Evolutionary conservation across 371 early-diverging fungal genomes (phyloP).

Genomic region (Mucor plumbeus): DNA sequence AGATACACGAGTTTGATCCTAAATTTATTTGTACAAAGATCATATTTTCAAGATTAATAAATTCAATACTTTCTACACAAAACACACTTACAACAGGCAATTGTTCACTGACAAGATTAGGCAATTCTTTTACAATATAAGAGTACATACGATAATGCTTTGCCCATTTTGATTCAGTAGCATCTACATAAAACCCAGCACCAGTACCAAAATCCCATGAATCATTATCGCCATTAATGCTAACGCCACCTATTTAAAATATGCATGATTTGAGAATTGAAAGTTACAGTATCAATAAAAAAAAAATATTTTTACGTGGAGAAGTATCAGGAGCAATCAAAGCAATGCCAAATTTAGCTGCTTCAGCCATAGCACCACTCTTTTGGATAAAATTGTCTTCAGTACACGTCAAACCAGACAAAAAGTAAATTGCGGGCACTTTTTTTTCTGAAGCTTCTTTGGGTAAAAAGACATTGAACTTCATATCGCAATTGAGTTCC

Average conservation of each 20-base stretch:
- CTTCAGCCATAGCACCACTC: constrained; percentile 74
- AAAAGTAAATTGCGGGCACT: constrained; percentile 73
- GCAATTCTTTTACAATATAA: constrained; percentile 80
- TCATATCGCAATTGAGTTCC: constrained; percentile 72
- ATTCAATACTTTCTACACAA: background rate
- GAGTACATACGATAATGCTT: constrained; percentile 86
- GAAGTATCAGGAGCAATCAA: constrained; percentile 89
- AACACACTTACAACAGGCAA: constrained; percentile 65
- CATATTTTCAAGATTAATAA: background rate
- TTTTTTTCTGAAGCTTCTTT: constrained; percentile 45
- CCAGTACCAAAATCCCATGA: constrained; percentile 61
- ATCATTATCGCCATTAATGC: constrained; percentile 56
- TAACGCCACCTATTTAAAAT: constrained; percentile 40
- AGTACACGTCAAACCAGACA: constrained; percentile 79
- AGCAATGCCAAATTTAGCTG: constrained; percentile 72
- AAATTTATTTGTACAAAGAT: background rate
- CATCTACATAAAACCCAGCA: constrained; percentile 89
- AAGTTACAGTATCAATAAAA: background rate
- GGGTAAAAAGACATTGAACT: constrained; percentile 80
- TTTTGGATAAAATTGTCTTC: constrained; percentile 90
- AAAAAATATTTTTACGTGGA: constrained; percentile 59
- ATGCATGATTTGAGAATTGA: background rate
- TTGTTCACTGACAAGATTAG: constrained; percentile 54
- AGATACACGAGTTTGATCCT: constrained; percentile 67
- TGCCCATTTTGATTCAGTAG: constrained; percentile 74